Percentiles rank a stretch among this genome's conserved stretches.
Conservation (phyloP, 2,329 filamentous ascomycete species). For the Scorias spongiosa region DNA sequence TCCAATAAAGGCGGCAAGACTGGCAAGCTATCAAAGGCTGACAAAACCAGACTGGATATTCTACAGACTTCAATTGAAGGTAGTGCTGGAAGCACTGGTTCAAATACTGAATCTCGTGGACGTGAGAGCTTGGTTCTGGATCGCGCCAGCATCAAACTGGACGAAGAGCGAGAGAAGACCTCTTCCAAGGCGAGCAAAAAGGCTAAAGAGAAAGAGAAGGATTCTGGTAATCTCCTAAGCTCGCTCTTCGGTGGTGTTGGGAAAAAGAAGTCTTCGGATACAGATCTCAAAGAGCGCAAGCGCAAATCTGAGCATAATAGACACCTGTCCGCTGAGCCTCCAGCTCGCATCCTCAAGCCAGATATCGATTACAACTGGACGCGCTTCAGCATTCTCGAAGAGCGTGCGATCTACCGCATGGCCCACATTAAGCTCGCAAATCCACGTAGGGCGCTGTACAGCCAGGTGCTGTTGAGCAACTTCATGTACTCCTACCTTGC, state of each 20-base stretch:
- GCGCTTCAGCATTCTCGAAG: constrained; percentile 84
- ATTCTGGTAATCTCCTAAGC: constrained; percentile 48
- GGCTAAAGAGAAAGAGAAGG: constrained; percentile 61
- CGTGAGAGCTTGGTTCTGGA: constrained; percentile 77
- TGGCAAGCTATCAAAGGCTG: constrained; percentile 53
- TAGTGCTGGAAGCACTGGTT: constrained; percentile 13
- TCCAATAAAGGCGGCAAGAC: constrained; percentile 11
- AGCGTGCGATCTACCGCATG: constrained; percentile 95
- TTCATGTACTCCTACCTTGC: constrained; percentile 99
- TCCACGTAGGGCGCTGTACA: constrained; percentile 76
- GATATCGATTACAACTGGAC: constrained; percentile 96
- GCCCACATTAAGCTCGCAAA: constrained; percentile 99
- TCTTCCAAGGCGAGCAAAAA: constrained; percentile 44
- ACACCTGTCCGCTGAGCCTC: constrained; percentile 67
- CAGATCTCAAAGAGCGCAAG: constrained; percentile 61
- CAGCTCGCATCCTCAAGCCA: constrained; percentile 56
- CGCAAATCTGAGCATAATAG: constrained; percentile 51
- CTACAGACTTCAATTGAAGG: constrained; percentile 76
- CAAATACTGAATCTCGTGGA: constrained; percentile 29
- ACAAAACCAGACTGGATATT: constrained; percentile 71
- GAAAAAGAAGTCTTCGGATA: constrained; percentile 54
- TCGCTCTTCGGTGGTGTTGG: constrained; percentile 71
- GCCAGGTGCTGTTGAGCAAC: constrained; percentile 91
- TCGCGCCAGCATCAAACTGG: constrained; percentile 57
- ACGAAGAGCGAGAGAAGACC: constrained; percentile 73